phyloP scores from a whole-genome alignment of 257 asterid genomes.

The Fraxinus quadrangulata region DNA sequence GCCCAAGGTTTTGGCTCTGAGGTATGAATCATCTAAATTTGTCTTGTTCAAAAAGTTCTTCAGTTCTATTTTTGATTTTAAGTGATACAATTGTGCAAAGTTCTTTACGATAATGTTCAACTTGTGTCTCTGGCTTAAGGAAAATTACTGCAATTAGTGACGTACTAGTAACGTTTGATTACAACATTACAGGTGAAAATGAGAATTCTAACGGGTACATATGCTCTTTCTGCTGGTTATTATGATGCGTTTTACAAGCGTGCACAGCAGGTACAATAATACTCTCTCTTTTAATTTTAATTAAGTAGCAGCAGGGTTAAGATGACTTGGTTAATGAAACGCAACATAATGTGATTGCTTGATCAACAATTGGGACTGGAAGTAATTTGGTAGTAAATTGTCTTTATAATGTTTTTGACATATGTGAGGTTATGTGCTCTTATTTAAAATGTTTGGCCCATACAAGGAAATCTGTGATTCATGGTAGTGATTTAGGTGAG shows the following conservation, averaged over 20 bases:
- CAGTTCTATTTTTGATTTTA: neutral
- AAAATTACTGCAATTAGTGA: constrained; percentile 17
- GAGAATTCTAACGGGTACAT: constrained; percentile 97
- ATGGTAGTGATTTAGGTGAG: constrained; percentile 61
- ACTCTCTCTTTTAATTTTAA: constrained; percentile 8
- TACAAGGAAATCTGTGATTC: constrained; percentile 20
- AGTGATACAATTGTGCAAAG: neutral
- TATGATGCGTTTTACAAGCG: constrained; percentile 98
- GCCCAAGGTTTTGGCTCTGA: constrained; percentile 94
- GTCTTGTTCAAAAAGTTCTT: neutral
- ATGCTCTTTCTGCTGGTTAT: constrained; percentile 98
- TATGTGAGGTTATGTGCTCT: neutral
- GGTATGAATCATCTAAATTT: constrained; percentile 44
- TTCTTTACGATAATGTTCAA: constrained; percentile 14
- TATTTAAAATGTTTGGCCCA: constrained; percentile 14
- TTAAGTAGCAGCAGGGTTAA: neutral
- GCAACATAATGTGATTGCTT: neutral
- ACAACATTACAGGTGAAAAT: constrained; percentile 70
- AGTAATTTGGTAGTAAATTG: constrained; percentile 12
- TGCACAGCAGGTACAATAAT: constrained; percentile 80
- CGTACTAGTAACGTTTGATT: constrained; percentile 2
- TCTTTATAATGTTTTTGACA: constrained; percentile 1
- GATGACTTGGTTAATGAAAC: constrained; percentile 13
- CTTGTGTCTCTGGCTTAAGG: constrained; percentile 6
- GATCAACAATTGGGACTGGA: constrained; percentile 1